Base-by-base conservation (phyloP, 257 asterid species). In the Fraxinus americana region DNA sequence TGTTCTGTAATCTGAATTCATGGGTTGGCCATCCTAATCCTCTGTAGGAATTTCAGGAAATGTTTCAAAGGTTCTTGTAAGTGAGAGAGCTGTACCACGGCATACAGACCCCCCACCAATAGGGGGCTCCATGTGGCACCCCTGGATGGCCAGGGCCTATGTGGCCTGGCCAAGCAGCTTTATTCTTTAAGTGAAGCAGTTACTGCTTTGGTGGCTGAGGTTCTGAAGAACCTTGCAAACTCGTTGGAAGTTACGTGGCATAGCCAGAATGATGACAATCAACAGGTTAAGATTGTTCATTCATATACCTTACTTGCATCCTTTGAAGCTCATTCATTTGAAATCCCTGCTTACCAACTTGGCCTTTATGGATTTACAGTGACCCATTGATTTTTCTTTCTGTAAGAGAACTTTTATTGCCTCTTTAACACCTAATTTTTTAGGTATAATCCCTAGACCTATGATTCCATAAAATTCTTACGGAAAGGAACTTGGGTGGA, bases 121-220 rank as follows among this genome's bases (percentile, higher is more conserved):
- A 4, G 35, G 35, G 5, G 35, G 35, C 35, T 3, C 35, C 35
- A 32, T 32, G 35, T 32, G 35, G 35, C 35, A 1, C 5, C 34
- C 34, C 35, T 32, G 35, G 35, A 32, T 32, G 35, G 35, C 35
- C 35, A 32, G 35, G 5, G 35, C 5, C 35, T 4, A 3, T 32
- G 35, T 32, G 35, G 35, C 35, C 35, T 4, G 5, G 5, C 35
- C 35, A 32, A 32, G 35, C 35, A 32, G 35, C 35, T 32, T 32
- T 32, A 32, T 32, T 32, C 35, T 32, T 32, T 32, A 32, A 95
- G 98, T 85, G 99, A 93, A 88, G 98, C 99, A 75, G 99, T 95
- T 87, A 97, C 93, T 89, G 98, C 98, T 68, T 83, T 93, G 83
- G 99, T 92, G 89, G 99, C 99, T 84, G 98, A 95, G 89, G 99